A percentile compares a stretch with the other conserved stretches of the same genome.
Evolutionary conservation across 73 alveolate species (phyloP).

Genomic region (Paraurostyla sp.): DNA sequence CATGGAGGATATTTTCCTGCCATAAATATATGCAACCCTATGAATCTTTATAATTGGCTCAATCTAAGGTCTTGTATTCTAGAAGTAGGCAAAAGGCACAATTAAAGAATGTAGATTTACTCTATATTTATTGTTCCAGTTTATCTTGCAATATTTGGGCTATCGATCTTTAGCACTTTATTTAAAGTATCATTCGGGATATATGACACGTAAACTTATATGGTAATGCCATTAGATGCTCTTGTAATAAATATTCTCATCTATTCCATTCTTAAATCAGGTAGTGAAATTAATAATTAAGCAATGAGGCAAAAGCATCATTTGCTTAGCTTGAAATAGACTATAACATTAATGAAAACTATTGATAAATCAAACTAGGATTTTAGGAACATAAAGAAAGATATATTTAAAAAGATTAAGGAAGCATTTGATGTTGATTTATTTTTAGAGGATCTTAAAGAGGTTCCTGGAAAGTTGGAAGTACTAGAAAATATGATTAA

Average conservation of each 20-base stretch:
- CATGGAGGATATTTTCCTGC: conserved; percentile 20
- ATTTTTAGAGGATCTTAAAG: no score
- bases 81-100: not conserved
- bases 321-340: not conserved
- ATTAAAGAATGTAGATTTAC: not conserved
- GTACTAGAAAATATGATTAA: not conserved
- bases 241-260: not conserved
- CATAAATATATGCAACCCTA: conserved; percentile 3
- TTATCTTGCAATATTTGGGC: not conserved
- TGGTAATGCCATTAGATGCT: not conserved
- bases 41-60: conserved; percentile 17
- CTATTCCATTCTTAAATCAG: not conserved
- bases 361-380: no score
- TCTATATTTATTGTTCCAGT: not conserved
- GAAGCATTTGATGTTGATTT: no score
- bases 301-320: not conserved
- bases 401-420: no score
- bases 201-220: no score
- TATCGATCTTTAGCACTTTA: not conserved
- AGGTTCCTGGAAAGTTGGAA: not conserved
- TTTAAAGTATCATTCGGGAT: not conserved
- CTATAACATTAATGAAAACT: not conserved
- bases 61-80: not conserved
- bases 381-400: no score
- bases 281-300: not conserved